These are phyloP conservation scores for Dendrocalamus sinicus DNA, from an alignment of 176 grass and related monocot species.

Conservation along the genomic window DNA sequence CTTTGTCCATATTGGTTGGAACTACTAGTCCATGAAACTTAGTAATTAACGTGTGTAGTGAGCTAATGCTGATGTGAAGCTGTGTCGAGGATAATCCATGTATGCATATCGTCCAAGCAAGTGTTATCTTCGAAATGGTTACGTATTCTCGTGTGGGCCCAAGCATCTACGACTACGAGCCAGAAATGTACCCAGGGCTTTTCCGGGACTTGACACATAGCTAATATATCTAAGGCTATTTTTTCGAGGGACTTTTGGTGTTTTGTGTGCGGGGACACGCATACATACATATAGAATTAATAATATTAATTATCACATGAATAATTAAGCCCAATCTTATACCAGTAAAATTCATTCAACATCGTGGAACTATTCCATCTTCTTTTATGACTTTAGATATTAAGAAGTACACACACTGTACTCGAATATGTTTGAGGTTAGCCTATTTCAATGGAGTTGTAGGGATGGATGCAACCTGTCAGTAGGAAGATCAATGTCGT, in stretches of 20 bases:
- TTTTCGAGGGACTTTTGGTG: too few species aligned
- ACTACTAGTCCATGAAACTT: background rate
- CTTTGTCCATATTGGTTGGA: slow-evolving; percentile 21
- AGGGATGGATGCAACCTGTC: too few species aligned
- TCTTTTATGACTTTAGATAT: too few species aligned
- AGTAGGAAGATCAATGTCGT: too few species aligned
- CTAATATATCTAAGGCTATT: too few species aligned
- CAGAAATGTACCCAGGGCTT: slow-evolving; percentile 16
- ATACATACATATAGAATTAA: background rate
- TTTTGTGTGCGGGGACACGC: background rate
- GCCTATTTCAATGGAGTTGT: too few species aligned
- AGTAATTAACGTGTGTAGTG: background rate
- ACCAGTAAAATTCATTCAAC: too few species aligned
- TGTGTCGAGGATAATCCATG: slow-evolving; percentile 5
- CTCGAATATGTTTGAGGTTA: too few species aligned
- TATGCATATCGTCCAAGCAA: background rate
- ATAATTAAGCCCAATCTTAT: too few species aligned
- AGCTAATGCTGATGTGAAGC: slow-evolving; percentile 32
- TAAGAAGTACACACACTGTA: too few species aligned
- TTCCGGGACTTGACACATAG: slow-evolving; percentile 14
- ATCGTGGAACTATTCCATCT: too few species aligned
- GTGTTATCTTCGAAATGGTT: background rate
- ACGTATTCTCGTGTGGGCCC: background rate
- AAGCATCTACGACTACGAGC: slow-evolving; percentile 1
- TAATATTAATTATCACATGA: too few species aligned